Conservation (phyloP, 2,329 filamentous ascomycete genomes). For the Botrytis cinerea region DNA sequence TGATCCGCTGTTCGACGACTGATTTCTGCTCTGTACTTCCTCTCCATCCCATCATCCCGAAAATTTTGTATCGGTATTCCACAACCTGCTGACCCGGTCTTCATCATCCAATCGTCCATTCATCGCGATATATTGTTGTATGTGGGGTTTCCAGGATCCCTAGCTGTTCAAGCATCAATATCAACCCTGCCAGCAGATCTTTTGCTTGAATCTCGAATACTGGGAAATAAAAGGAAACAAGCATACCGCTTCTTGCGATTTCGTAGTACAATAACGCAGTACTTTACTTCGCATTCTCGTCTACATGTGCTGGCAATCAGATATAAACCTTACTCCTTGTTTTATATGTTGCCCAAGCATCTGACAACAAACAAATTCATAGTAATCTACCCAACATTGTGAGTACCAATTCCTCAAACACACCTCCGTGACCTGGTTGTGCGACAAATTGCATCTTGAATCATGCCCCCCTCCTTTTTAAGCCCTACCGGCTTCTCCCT, state of each 20-base stretch:
- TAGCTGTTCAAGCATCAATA: conserved; percentile 21
- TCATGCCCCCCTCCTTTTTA: conserved; percentile 16
- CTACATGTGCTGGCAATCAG: conserved; percentile 18
- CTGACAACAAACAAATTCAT: conserved; percentile 12
- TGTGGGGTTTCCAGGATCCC: conserved; percentile 18
- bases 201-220: conserved; percentile 24
- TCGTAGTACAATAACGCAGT: not conserved
- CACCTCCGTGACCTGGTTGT: conserved; percentile 11
- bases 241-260: conserved; percentile 21
- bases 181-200: conserved; percentile 26
- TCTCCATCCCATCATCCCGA: not conserved
- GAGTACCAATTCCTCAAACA: conserved; percentile 13
- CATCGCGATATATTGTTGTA: conserved; percentile 16
- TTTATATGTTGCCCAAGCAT: conserved; percentile 18
- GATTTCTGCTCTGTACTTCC: not conserved
- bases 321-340: conserved; percentile 26
- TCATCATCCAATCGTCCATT: conserved; percentile 11
- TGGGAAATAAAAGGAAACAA: conserved; percentile 19
- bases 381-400: conserved; percentile 18
- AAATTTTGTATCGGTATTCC: conserved; percentile 1
- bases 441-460: conserved; percentile 13
- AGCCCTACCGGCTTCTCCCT: conserved; percentile 24
- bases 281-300: conserved; percentile 12
- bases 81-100: conserved; percentile 15
- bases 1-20: not conserved